Evolutionary conservation across 192 early-diverging fungal species (phyloP).

Genomic region (Umbelopsis ramanniana): DNA sequence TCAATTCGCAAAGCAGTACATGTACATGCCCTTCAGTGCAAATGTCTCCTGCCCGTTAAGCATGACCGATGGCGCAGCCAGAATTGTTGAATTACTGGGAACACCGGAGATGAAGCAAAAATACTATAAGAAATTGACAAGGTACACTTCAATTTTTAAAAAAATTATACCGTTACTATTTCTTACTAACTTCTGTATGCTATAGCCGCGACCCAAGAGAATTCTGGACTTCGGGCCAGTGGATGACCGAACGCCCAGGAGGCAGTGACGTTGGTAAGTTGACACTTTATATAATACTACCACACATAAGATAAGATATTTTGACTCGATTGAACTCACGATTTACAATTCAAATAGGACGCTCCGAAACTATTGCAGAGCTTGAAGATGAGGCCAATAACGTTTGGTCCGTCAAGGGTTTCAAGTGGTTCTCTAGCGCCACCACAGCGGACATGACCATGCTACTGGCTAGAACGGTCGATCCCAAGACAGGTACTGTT

Average conservation of each 20-base stretch:
- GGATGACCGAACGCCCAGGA: conserved; percentile 80
- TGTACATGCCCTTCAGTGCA: conserved; percentile 57
- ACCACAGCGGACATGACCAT: conserved; percentile 73
- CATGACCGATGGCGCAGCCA: conserved; percentile 80
- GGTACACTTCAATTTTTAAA: too few relatives aligned
- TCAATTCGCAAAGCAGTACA: conserved; percentile 72
- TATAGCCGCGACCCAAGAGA: conserved; percentile 59
- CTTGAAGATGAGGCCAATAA: conserved; percentile 36
- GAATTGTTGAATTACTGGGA: conserved; percentile 62
- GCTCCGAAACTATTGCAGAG: conserved; percentile 67
- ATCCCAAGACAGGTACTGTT: conserved; percentile 43
- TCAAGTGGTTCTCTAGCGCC: conserved; percentile 79
- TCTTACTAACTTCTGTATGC: neutral
- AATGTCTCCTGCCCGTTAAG: conserved; percentile 71
- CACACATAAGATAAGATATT: too few relatives aligned
- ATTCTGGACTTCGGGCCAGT: conserved; percentile 75
- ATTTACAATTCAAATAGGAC: conserved; percentile 20
- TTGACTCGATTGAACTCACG: neutral
- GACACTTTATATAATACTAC: too few relatives aligned
- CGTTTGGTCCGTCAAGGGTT: conserved; percentile 58
- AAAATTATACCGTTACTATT: too few relatives aligned
- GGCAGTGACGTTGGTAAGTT: conserved; percentile 63
- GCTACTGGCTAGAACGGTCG: conserved; percentile 61
- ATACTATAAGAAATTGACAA: conserved; percentile 48
- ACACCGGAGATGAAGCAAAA: conserved; percentile 54